Conservation (phyloP, 2,329 filamentous ascomycete species). For the Albifimbria verrucaria region DNA sequence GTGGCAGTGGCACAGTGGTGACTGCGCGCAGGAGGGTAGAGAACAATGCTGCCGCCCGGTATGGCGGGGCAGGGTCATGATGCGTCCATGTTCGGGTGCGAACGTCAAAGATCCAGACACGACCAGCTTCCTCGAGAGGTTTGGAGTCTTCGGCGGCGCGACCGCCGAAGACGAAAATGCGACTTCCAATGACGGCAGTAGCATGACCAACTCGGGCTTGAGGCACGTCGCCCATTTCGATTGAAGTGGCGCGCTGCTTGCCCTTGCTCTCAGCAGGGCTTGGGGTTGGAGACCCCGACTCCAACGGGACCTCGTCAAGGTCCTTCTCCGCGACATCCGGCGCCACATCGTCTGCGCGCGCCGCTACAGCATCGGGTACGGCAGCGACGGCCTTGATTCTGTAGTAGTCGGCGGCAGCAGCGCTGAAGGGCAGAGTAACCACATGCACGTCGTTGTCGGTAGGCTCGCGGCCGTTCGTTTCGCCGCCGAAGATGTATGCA, state of each 20-base stretch:
- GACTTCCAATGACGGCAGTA: conserved; percentile 62
- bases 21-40: conserved; percentile 62
- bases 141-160: conserved; percentile 66
- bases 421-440: conserved; percentile 57
- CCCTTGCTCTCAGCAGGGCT: conserved; percentile 32
- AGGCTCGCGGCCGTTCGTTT: conserved; percentile 62
- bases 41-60: conserved; percentile 36
- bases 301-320: conserved; percentile 40
- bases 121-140: conserved; percentile 70
- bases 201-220: conserved; percentile 70
- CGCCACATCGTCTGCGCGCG: conserved; percentile 15
- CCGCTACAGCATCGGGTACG: conserved; percentile 23
- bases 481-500: conserved; percentile 74
- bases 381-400: conserved; percentile 47
- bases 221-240: conserved; percentile 49
- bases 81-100: conserved; percentile 60
- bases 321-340: conserved; percentile 26
- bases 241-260: conserved; percentile 29
- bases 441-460: conserved; percentile 71
- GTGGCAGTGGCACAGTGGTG: conserved; percentile 63
- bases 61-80: conserved; percentile 53
- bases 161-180: conserved; percentile 80
- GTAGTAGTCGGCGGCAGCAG: conserved; percentile 57
- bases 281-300: conserved; percentile 20
- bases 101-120: conserved; percentile 74